A percentile compares a stretch with the other conserved stretches of the same genome.
phyloP scores from a whole-genome alignment of 306 rosid species.

The Hippophae rhamnoides region DNA sequence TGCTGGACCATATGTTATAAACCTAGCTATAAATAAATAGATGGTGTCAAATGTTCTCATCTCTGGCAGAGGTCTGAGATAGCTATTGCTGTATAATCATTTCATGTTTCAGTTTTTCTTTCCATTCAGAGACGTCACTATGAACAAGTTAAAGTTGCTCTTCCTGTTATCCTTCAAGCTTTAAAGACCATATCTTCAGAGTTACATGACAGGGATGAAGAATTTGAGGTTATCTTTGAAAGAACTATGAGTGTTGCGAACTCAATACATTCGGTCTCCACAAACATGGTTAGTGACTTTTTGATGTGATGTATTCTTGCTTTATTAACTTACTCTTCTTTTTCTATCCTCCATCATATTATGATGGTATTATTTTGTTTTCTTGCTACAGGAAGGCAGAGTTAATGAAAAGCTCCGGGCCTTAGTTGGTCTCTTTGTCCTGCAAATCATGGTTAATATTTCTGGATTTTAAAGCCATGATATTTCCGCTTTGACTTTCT shows the following conservation, averaged over 20 bases:
- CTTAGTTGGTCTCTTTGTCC: constrained; percentile 64
- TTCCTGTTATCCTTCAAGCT: constrained; percentile 63
- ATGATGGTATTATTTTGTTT: constrained; percentile 15
- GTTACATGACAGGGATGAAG: constrained; percentile 33
- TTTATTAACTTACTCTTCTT: constrained; percentile 12
- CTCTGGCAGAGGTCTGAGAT: constrained; percentile 5
- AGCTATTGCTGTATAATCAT: constrained; percentile 12
- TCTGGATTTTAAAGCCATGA: background rate
- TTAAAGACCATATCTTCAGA: constrained; percentile 47
- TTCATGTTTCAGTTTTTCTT: constrained; percentile 50
- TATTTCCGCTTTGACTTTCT: constrained; percentile 1
- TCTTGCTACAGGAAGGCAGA: constrained; percentile 42
- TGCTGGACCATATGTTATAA: constrained; percentile 9
- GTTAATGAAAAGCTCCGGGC: constrained; percentile 44
- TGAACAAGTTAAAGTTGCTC: constrained; percentile 58
- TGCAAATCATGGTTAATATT: constrained; percentile 61
- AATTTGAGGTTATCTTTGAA: constrained; percentile 35
- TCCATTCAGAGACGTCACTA: constrained; percentile 73
- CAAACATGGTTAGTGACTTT: constrained; percentile 51
- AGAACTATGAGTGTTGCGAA: constrained; percentile 55
- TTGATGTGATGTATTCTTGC: constrained; percentile 10
- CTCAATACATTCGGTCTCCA: constrained; percentile 53
- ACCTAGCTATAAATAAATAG: constrained; percentile 8
- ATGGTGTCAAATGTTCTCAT: constrained; percentile 15
- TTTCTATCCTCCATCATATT: constrained; percentile 13